Evolutionary conservation across 2,329 filamentous ascomycete species (phyloP), one percentile per base, ranked within the genome.

Genomic region (Beauveria rudraprayagi): DNA sequence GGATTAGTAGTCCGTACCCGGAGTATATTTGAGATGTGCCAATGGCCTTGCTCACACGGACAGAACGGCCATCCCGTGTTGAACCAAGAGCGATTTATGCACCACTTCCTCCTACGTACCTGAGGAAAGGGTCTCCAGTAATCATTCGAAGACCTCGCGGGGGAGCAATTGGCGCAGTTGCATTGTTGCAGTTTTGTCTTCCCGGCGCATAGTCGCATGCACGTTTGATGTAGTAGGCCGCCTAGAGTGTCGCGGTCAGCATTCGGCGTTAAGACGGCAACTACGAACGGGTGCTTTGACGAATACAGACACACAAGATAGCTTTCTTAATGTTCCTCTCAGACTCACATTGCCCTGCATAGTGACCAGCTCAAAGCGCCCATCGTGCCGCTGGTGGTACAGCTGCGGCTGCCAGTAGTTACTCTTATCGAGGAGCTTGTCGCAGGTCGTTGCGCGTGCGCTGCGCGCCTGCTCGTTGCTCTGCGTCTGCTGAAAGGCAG

Each of bases 331-430:
- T 34, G 30, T 34, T 34, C 11, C 5, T 34, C 34, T 37, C 34
- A 50, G 17, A 65, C 68, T 61, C 58, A 70, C 69, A 46, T 63
- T 67, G 44, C 69, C 69, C 56, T 69, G 65, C 64, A 70, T 74
- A 1, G 67, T 57, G 16, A 77, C 73, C 11, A 70, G 67, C 64
- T 74, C 72, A 41, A 87, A 85, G 60, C 75, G 81, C 14, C 85
- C 84, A 67, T 86, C 81, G 48, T 78, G 68, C 50, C 80, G 77
- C 62, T 80, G 72, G 61, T 76, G 76, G 65, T 72, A 75, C 1
- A 89, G 73, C 63, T 78, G 77, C 0, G 87, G 86, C 17, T 83
- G 83, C 87, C 87, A 90, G 73, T 90, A 90, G 67, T 84, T 87
- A 60, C 82, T 87, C 61, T 82, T 74, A 70, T 89, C 86, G 64